Percentiles rank a stretch among this genome's conserved stretches.
Conservation (phyloP, 208 protist genomes). For the Polymyxa betae region DNA sequence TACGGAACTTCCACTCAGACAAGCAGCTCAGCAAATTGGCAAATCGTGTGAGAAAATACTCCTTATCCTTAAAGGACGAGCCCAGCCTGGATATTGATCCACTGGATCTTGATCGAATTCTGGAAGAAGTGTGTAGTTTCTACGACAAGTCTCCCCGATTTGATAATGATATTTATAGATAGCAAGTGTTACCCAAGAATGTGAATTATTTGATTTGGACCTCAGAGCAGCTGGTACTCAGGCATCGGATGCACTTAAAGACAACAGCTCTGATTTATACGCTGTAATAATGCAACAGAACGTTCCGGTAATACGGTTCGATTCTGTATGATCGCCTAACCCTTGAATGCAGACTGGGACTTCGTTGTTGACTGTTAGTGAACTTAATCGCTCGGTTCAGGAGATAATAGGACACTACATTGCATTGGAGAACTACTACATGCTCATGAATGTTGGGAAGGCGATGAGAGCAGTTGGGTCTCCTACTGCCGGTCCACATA, state of each 20-base stretch:
- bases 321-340: too few relatives aligned
- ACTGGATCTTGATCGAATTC: background rate
- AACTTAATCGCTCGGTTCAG: background rate
- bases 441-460: slow-evolving; percentile 38
- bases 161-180: background rate
- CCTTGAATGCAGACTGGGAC: background rate
- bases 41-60: background rate
- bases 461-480: background rate
- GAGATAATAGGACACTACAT: slow-evolving; percentile 29
- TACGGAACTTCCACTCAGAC: background rate
- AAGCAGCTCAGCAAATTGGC: background rate
- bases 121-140: background rate
- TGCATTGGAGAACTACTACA: slow-evolving; percentile 22
- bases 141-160: background rate
- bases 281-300: background rate
- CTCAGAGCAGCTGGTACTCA: background rate
- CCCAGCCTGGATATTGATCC: slow-evolving; percentile 1
- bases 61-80: background rate
- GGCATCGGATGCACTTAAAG: background rate
- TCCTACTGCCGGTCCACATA: background rate
- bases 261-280: slow-evolving; percentile 30
- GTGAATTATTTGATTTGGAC: slow-evolving; percentile 42
- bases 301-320: background rate
- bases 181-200: background rate
- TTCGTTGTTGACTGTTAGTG: background rate